Conservation (phyloP, 805 yeast species). For the Kuraishia piskuri region DNA sequence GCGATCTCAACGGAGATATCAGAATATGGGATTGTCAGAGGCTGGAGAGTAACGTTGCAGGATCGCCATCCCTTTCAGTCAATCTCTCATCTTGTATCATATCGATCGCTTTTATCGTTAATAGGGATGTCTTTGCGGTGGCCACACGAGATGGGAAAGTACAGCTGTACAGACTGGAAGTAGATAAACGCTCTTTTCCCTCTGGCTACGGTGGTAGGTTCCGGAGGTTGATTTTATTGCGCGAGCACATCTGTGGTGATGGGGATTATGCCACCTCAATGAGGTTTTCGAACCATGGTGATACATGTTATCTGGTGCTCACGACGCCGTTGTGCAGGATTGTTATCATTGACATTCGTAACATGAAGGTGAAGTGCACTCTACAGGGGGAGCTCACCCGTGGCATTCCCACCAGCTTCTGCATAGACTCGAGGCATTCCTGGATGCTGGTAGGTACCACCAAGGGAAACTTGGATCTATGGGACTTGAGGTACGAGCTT, state of each 20-base stretch:
- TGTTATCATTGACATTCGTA: slow-evolving; percentile 47
- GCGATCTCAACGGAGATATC: slow-evolving; percentile 65
- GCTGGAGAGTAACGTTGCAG: slow-evolving; percentile 53
- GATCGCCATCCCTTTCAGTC: slow-evolving; percentile 36
- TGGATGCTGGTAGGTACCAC: slow-evolving; percentile 75
- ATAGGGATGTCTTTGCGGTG: slow-evolving; percentile 52
- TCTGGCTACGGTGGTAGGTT: slow-evolving; percentile 8
- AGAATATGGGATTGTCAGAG: slow-evolving; percentile 72
- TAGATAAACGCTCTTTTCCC: slow-evolving; percentile 10
- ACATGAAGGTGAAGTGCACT: slow-evolving; percentile 32
- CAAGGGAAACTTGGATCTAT: slow-evolving; percentile 63
- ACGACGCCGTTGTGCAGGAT: slow-evolving; percentile 47
- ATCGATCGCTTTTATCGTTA: slow-evolving; percentile 39
- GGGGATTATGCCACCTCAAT: slow-evolving; percentile 37
- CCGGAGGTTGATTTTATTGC: slow-evolving; percentile 20
- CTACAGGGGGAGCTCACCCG: slow-evolving; percentile 50
- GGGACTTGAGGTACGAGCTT: slow-evolving; percentile 71
- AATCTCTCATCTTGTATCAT: slow-evolving; percentile 43
- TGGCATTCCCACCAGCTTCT: slow-evolving; percentile 59
- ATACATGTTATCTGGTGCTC: slow-evolving; percentile 35
- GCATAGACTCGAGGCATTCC: slow-evolving; percentile 38
- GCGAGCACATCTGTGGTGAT: slow-evolving; percentile 31
- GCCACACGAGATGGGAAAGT: slow-evolving; percentile 39
- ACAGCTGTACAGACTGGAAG: slow-evolving; percentile 30
- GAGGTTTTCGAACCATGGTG: slow-evolving; percentile 29